phyloP scores from a whole-genome alignment of 192 early-diverging fungal species.

The Entomortierella chlamydospora region DNA sequence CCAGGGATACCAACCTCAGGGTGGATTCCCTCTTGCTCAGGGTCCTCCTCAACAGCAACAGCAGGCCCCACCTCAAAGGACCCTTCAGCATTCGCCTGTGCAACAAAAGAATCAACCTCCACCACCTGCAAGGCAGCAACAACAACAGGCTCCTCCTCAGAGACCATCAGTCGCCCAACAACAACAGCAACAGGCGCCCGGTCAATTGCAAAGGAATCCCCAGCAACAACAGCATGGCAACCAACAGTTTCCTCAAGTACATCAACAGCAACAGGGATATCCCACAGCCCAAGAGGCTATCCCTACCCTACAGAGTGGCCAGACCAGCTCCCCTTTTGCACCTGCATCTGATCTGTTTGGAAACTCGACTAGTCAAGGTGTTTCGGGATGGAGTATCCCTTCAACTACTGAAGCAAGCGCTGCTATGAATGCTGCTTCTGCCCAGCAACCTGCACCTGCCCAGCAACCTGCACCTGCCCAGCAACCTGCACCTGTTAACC shows the following conservation, averaged over 20 bases:
- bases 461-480: background rate
- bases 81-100: background rate
- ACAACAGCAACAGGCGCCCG: conserved; percentile 9
- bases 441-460: background rate
- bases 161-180: background rate
- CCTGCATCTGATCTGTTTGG: conserved; percentile 47
- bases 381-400: conserved; percentile 39
- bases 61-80: background rate
- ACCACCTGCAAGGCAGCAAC: background rate
- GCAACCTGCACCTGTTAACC: background rate
- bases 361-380: conserved; percentile 23
- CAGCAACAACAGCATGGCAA: background rate
- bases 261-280: conserved; percentile 12
- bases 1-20: conserved; percentile 12
- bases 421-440: background rate
- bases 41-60: conserved; percentile 9
- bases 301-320: conserved; percentile 6
- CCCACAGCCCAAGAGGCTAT: conserved; percentile 13
- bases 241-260: background rate
- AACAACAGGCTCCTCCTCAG: conserved; percentile 8
- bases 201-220: conserved; percentile 17
- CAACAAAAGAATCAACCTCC: conserved; percentile 6
- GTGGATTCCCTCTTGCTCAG: conserved; percentile 5
- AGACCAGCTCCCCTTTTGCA: conserved; percentile 27
- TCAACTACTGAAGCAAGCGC: background rate